Base-by-base conservation (phyloP, 805 yeast species). In the Ascoidea asiatica region DNA sequence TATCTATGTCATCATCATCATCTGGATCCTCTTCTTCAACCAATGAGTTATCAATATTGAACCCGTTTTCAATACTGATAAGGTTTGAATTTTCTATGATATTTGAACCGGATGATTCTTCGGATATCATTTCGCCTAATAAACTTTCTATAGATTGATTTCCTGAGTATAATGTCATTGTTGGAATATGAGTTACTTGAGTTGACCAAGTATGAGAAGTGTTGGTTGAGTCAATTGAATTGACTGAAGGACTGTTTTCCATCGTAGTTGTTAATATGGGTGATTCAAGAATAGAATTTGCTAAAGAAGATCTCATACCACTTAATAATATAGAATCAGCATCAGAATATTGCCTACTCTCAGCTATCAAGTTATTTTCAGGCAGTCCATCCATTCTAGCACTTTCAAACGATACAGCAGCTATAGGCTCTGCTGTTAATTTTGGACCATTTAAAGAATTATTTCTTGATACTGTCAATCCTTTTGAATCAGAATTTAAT, bases 1-100 rank as follows among this genome's bases (percentile, higher is more conserved):
- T 38, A 63, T 53, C 38, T 63, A 63, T 47, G 67, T 54, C 13
- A 56, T 57, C n/a, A 61, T 62, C 43, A 53, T 55, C 38, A 54
- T 58, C 29, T 52, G 49, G 4, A 48, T 53, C 37, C 61, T 60
- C 21, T 51, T 49, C 39, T 54, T 56, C 42, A 50, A 57, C 43
- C 65, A 29, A 29, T 29, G 15, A 29, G 15, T 29, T 29, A 29
- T 29, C 35, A 11, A 29, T 29, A 29, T 11, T 29, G 35, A 29
- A 8, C 8, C 35, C 35, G 8, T 8, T 29, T 29, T 29, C 15
- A 11, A 15, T 15, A 3, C 35, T 29, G 8, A 29, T 29, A 11
- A 29, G 35, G 15, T 29, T 29, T 29, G 35, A 29, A n/a, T n/a
- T n/a, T n/a, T n/a, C n/a, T n/a, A n/a, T n/a, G n/a, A n/a, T n/a